Conservation (phyloP, 148 eudicot species). For the Dianthus caryophyllus region DNA sequence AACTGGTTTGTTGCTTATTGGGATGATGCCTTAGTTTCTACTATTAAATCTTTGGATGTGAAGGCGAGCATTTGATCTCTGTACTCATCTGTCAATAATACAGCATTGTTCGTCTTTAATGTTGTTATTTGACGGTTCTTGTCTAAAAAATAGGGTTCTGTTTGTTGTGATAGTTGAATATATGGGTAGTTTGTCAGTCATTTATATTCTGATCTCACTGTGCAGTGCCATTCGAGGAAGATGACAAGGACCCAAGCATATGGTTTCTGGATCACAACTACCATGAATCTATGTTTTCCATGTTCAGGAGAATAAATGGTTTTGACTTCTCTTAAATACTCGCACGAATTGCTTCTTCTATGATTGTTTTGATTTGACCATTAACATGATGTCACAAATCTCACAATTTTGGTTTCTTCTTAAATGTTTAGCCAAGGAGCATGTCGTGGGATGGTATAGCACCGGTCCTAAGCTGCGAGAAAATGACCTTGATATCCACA, state of each 20-base stretch:
- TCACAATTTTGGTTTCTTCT: not conserved
- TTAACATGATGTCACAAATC: slow-evolving; percentile 9
- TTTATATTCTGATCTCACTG: slow-evolving; percentile 2
- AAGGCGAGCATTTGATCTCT: not conserved
- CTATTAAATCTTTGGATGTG: not conserved
- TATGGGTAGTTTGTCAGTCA: not conserved
- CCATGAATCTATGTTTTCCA: slow-evolving; percentile 91
- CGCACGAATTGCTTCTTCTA: not conserved
- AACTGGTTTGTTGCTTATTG: not conserved
- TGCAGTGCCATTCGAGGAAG: slow-evolving; percentile 98
- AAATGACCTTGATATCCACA: slow-evolving; percentile 80
- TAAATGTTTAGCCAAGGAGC: slow-evolving; percentile 81
- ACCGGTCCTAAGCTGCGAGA: slow-evolving; percentile 91
- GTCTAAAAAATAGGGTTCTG: not conserved
- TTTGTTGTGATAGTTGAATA: not conserved
- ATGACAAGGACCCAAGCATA: slow-evolving; percentile 89
- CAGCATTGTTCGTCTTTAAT: too few species aligned
- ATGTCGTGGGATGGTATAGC: slow-evolving; percentile 98
- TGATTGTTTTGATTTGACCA: not conserved
- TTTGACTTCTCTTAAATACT: not conserved
- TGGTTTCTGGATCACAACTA: slow-evolving; percentile 99
- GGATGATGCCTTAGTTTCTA: too few species aligned
- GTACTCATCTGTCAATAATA: not conserved
- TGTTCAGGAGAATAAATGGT: slow-evolving; percentile 95
- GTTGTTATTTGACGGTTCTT: not conserved